Base-by-base conservation (phyloP, 169 alveolate species). In the Eimeria acervulina region DNA sequence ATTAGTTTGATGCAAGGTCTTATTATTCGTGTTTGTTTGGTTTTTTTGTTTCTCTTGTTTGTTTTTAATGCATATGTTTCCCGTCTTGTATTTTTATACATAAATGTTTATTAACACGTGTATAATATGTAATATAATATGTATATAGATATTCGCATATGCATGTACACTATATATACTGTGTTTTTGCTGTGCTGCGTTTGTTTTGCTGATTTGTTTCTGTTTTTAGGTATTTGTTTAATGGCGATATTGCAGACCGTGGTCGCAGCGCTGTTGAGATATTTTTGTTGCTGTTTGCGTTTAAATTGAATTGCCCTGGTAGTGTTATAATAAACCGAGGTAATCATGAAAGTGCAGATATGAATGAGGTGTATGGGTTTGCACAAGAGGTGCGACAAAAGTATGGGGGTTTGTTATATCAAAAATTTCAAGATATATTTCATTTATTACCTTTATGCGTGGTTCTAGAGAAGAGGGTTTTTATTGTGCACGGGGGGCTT, bases 241-340 rank as follows among this genome's bases (percentile, higher is more conserved):
- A 98, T 95, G 99, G 99, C 1, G 99, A 98, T 85, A 98, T 98
- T 40, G 99, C 99, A 0, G 99, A 98, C 93, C 97, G 99, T 19
- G 99, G 99, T 13, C 96, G 97, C 80, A 96, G 97, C 81, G 47
- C 99, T 36, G 97, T 98, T 23, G 98, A 98, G 94, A 98, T 98
- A 28, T 97, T 98, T 95, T 96, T 98, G 90, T 95, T 98, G 74
- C 88, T 98, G 87, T 98, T 98, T 95, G 97, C 98, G 38, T 98
- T 98, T 97, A 98, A 98, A 94, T 94, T 98, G 70, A 95, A 97
- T 42, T 97, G 97, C 96, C 99, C 99, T 52, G 96, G 95, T 28
- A 97, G 98, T 70, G 99, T 98, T 42, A 40, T 96, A n/a, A 97
- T 98, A 95, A 98, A 98, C 95, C 92, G 99, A 51, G 97, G 99